Evolutionary conservation across 176 grass and related monocot species (phyloP), one percentile per base, ranked within the genome.

Genomic region (Zizania latifolia): DNA sequence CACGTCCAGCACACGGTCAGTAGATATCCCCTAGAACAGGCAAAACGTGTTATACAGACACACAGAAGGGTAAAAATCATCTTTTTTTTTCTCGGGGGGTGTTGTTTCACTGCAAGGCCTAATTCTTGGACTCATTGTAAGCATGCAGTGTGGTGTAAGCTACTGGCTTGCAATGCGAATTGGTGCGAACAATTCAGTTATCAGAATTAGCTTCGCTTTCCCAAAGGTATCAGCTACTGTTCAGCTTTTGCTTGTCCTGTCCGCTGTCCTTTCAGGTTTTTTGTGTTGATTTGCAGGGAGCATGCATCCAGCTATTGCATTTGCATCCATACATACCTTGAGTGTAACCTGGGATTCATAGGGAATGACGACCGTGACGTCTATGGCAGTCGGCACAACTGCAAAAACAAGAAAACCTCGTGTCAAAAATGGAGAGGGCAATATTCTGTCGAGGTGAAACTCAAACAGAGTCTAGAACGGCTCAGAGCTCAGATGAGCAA

Each of bases 311-410:
- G 14, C 5, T 39, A 44, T 68, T 32, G 71, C n/a, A n/a, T n/a
- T n/a, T n/a, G n/a, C 38, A 54, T 51, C 26, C 8, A 16, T 9
- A 64, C 57, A 44, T 92, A 98, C 95, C 95, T 98, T 98, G 84
- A 98, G 95, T 88, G 82, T 94, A 30, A 98, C 57, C 81, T 90
- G 79, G 79, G 95, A 94, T 41, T 94, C 91, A 36, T 92, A 87
- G 8, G 91, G 91, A 10, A 89, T 92, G 50, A 87, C 60, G 6
- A 94, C 86, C 10, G 86, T 80, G 75, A 94, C 62, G 86, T 94
- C 89, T 8, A 98, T n/a, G 19, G 86, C 86, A 53, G 51, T 88
- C 6, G 95, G 95, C 31, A 92, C 86, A 64, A 92, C 95, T 98
- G 84, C 62, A 78, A 31, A 75, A 65, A 72, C 54, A 17, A 60